A percentile compares a stretch with the other conserved stretches of the same genome.
Evolutionary conservation across 345 rosid species (phyloP).

Genomic region (Sonneratia caseolaris): DNA sequence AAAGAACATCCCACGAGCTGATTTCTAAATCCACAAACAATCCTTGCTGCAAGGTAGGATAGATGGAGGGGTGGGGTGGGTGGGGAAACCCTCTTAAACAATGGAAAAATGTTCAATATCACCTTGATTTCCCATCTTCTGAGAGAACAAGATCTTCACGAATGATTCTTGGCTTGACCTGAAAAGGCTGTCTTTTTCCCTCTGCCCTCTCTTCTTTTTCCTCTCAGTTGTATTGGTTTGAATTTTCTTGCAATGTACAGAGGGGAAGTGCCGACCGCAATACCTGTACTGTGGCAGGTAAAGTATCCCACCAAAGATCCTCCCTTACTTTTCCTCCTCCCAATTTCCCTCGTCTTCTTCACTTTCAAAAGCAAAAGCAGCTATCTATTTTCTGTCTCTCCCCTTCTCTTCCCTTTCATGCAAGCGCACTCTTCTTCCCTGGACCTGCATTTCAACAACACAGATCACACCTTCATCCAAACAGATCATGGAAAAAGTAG

Average conservation of each 20-base stretch:
- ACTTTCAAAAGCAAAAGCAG: slow-evolving; percentile 32
- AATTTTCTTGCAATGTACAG: not conserved
- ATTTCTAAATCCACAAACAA: no score
- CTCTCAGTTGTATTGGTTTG: not conserved
- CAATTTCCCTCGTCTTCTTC: slow-evolving; percentile 1
- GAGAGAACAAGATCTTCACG: no score
- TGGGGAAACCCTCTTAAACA: no score
- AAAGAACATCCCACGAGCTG: no score
- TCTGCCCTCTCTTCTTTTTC: no score
- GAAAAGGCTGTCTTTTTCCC: no score
- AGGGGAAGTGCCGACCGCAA: slow-evolving; percentile 33
- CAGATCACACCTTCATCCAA: not conserved
- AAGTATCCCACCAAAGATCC: slow-evolving; percentile 59
- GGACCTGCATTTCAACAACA: slow-evolving; percentile 20
- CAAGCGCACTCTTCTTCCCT: not conserved
- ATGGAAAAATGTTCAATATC: no score
- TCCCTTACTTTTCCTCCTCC: slow-evolving; percentile 5
- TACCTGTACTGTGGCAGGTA: slow-evolving; percentile 44
- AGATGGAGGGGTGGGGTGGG: no score
- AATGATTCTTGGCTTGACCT: no score
- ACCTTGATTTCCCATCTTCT: no score
- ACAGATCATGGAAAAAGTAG: not conserved
- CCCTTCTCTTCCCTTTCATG: slow-evolving; percentile 13
- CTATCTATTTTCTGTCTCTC: slow-evolving; percentile 7
- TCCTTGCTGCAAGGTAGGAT: no score